These are phyloP conservation scores for Chlamydomonas asymmetrica DNA, from an alignment of 139 green algal species.

Conservation along the genomic window DNA sequence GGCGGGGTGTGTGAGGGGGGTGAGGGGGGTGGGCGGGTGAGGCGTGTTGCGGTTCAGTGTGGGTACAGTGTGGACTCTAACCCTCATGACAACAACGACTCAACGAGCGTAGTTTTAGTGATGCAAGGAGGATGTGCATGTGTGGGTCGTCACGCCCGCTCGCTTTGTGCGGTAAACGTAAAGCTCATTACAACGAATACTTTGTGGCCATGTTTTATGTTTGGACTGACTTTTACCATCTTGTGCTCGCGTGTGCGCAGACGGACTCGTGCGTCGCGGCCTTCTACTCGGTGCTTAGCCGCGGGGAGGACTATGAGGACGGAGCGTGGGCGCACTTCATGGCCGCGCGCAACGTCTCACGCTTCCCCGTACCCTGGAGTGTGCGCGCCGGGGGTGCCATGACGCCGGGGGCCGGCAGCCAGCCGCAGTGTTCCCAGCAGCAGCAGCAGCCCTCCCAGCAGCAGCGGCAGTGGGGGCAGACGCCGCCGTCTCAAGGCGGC, in stretches of 20 bases:
- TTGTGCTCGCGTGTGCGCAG: background rate
- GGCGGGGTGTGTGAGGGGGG: background rate
- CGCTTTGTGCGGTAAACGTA: no score
- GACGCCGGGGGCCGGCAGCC: no score
- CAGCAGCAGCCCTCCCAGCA: background rate
- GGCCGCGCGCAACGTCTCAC: background rate
- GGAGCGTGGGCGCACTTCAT: constrained; percentile 17
- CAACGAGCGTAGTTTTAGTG: no score
- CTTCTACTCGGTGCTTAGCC: constrained; percentile 17
- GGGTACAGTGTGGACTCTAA: no score
- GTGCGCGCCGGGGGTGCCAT: no score
- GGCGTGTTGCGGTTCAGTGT: no score
- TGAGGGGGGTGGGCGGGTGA: no score
- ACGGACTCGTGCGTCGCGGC: background rate
- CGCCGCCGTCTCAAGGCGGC: background rate
- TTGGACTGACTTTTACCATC: no score
- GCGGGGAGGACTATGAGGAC: constrained; percentile 3
- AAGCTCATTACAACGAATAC: background rate
- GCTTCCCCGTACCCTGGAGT: constrained; percentile 2
- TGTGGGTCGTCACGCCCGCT: no score
- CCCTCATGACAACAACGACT: no score
- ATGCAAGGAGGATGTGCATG: no score
- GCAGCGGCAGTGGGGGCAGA: constrained; percentile 3
- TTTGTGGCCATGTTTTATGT: background rate
- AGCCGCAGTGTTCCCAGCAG: background rate